Base-by-base conservation (phyloP, 257 asterid species). In the Penstemon barbatus region DNA sequence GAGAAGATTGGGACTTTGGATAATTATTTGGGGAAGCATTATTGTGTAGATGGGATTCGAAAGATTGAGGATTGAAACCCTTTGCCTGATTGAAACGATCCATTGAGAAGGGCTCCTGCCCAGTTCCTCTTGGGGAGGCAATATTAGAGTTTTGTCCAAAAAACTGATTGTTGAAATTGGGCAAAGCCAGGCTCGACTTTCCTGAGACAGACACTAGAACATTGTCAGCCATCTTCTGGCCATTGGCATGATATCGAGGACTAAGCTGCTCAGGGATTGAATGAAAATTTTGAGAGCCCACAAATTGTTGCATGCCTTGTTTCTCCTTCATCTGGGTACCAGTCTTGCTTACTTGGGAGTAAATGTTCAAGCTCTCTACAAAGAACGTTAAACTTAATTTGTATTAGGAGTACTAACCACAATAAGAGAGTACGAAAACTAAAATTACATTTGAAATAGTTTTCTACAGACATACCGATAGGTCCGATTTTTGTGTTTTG, bases 381-480 rank as follows among this genome's bases (percentile, higher is more conserved):
- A 11, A 15, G 54, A 45, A 56, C 3, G 67, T 37, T 49, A 50
- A n/a, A 70, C 54, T 73, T 12, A 65, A 52, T 46, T 7, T 9
- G 13, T 4, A 55, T 11, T 40, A 2, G 49, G 48, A 19, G 58
- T 0, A 54, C 36, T 7, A 59, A 54, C 8, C 18, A 43, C 11
- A 12, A 38, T 37, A 36, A 11, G 9, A 15, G 13, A 10, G 6
- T 11, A 25, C 33, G 3, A 3, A 37, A 3, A 3, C 13, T 10
- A 7, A 42, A 3, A 61, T 42, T 18, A 6, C 18, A 25, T 43
- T 43, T 13, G 42, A 25, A 12, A 50, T 9, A 40, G 42, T 39
- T 33, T 49, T 39, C 7, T 57, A 40, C n/a, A 15, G 33, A 50
- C 86, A 63, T 87, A 89, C 97, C 97, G 4, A 87, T 79, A 59